Evolutionary conservation across 352 stramenopile genomes (phyloP).

Genomic region (Pythium utonaiense): DNA sequence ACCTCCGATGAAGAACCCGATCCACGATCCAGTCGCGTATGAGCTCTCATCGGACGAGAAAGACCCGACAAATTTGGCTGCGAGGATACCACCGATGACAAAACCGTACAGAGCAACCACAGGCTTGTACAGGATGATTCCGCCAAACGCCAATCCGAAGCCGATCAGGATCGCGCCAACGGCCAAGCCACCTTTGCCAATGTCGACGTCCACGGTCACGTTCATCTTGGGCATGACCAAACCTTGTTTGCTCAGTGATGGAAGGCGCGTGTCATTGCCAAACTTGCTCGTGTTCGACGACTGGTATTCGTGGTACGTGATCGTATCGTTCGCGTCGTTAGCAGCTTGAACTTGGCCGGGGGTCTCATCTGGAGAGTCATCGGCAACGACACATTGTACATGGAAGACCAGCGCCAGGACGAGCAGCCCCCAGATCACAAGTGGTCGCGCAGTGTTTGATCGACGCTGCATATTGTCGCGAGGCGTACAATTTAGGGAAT

Average conservation of each 20-base stretch:
- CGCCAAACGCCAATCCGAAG: conserved; percentile 35
- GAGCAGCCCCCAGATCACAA: not conserved
- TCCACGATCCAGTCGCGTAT: conserved; percentile 57
- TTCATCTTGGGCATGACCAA: conserved; percentile 4
- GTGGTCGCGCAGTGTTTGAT: not conserved
- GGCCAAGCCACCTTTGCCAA: conserved; percentile 40
- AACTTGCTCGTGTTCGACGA: conserved; percentile 3
- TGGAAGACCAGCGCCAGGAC: not conserved
- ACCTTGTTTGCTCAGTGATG: conserved; percentile 23
- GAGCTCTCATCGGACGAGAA: conserved; percentile 50
- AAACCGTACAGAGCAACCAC: conserved; percentile 63
- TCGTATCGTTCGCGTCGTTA: not conserved
- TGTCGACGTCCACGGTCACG: conserved; percentile 28
- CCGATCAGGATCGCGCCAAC: conserved; percentile 41
- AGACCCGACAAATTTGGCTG: conserved; percentile 47
- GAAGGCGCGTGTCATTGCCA: conserved; percentile 31
- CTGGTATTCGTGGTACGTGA: not conserved
- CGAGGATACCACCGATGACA: conserved; percentile 43
- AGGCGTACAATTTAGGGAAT: conserved; percentile 1
- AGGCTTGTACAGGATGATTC: conserved; percentile 60
- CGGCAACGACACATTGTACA: not conserved
- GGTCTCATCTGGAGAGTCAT: not conserved
- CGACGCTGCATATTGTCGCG: not conserved
- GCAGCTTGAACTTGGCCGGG: not conserved
- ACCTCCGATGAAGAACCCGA: conserved; percentile 61